Base-by-base conservation (phyloP, 2,329 filamentous ascomycete genomes). In the Dactylellina haptotyla region DNA sequence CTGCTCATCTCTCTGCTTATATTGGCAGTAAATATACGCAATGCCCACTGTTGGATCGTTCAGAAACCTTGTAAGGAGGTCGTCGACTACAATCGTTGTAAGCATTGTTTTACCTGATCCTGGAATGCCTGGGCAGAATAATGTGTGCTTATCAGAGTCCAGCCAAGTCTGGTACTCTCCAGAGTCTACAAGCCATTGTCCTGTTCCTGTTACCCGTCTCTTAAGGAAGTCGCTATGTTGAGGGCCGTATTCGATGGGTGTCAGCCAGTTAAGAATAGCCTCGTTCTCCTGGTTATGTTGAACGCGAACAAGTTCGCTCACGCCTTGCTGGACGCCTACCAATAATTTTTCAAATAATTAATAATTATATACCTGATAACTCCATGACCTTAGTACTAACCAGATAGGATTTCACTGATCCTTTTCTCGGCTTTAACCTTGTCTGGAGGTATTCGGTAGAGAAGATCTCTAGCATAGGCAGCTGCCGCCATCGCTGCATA, bases 161-260 rank as follows among this genome's bases (percentile, higher is more conserved):
- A 56, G 12, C 62, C 62, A 65, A 9, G 23, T 23, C 5, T 20
- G 28, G 16, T 37, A 57, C 16, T 28, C 18, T 1, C 18, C 2
- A 3, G 39, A 39, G 8, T 65, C 51, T 37, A 65, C 3, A 14
- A 65, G 14, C 62, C 62, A 65, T 10, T 57, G 26, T 2, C 62
- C 62, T 18, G 62, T 57, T 10, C 41, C 50, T 3, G 28, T 26
- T 16, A 46, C 48, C 12, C 48, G 48, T 4, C 77, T 73, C 2
- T 61, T 75, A 4, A 83, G 72, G 16, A 79, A 79, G 64, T 83
- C 82, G n/a, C 59, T 78, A 23, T 85, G 83, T 46, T 84, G 80
- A 10, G 77, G 12, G 2, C 59, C 51, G 70, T 82, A 83, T 32
- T 83, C 77, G 3, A 78, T 59, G 1, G 77, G 75, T 0, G 81